These are phyloP conservation scores for Naganishia cerealis DNA, from an alignment of 1,284 basidiomycete genomes.

Conservation along the genomic window DNA sequence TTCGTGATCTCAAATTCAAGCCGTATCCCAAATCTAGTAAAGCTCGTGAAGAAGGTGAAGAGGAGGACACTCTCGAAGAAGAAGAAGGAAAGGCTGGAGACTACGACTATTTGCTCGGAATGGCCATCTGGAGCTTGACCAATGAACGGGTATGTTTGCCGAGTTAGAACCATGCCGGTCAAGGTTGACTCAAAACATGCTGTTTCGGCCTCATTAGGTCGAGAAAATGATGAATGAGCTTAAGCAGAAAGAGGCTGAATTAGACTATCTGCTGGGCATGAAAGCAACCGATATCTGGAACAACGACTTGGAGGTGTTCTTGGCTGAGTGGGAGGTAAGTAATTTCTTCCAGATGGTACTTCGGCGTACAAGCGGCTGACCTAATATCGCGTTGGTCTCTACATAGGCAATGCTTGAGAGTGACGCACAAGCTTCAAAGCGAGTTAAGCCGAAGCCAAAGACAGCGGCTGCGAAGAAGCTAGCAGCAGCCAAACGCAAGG, in stretches of 20 bases:
- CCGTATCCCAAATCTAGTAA: constrained; percentile 73
- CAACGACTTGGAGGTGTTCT: constrained; percentile 79
- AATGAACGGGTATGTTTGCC: constrained; percentile 72
- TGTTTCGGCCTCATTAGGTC: constrained; percentile 62
- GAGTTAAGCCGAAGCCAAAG: constrained; percentile 64
- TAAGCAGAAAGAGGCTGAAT: constrained; percentile 77
- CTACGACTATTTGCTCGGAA: constrained; percentile 90
- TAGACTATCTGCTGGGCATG: constrained; percentile 74
- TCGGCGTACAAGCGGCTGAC: neutral
- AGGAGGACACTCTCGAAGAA: constrained; percentile 65
- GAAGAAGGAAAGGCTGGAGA: constrained; percentile 64
- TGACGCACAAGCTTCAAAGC: constrained; percentile 60
- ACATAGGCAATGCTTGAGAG: constrained; percentile 64
- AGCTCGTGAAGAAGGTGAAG: constrained; percentile 71
- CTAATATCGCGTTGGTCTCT: neutral
- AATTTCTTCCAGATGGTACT: neutral
- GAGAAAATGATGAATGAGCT: constrained; percentile 80
- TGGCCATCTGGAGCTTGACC: constrained; percentile 94
- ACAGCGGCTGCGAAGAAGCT: constrained; percentile 62
- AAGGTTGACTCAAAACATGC: constrained; percentile 27
- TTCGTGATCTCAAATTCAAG: constrained; percentile 80
- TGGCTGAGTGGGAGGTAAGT: constrained; percentile 79
- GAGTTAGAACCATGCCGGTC: neutral
- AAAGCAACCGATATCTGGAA: constrained; percentile 88
- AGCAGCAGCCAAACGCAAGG: constrained; percentile 59